phyloP scores from a whole-genome alignment of 441 rosid species.

The Geranium incanum region DNA sequence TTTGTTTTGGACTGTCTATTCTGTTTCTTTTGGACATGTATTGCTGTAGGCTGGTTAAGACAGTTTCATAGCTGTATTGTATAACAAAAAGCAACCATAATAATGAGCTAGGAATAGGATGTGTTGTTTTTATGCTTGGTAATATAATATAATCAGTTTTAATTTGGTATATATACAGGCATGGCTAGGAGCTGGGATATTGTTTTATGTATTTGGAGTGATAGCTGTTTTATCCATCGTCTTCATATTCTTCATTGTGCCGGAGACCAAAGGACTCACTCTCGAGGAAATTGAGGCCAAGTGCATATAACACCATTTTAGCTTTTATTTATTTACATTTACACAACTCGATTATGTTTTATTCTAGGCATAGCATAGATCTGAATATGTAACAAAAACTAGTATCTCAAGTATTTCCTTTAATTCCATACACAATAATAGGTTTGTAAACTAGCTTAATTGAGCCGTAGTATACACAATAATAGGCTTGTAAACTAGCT shows the following conservation, averaged over 20 bases:
- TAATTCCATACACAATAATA: too few species aligned
- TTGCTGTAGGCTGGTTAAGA: neutral
- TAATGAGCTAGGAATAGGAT: too few species aligned
- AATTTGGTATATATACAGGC: slow-evolving; percentile 37
- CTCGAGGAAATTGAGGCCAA: slow-evolving; percentile 93
- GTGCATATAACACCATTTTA: slow-evolving; percentile 41
- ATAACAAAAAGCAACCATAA: too few species aligned
- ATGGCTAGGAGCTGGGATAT: slow-evolving; percentile 68
- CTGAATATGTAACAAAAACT: neutral
- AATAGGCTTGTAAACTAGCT: too few species aligned
- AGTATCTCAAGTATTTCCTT: neutral
- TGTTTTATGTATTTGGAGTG: slow-evolving; percentile 73
- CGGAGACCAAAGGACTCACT: slow-evolving; percentile 93
- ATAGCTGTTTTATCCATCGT: slow-evolving; percentile 54
- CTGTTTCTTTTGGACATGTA: neutral
- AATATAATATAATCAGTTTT: neutral
- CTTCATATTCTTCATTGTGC: slow-evolving; percentile 77
- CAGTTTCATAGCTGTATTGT: neutral
- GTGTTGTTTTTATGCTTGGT: too few species aligned
- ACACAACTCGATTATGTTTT: neutral
- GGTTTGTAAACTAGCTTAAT: too few species aligned
- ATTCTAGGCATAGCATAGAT: too few species aligned
- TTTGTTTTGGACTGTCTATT: neutral
- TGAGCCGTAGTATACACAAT: too few species aligned
- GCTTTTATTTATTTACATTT: too few species aligned